Base-by-base conservation (phyloP, 1,139 yeast genomes). In the Saccharomycopsis phalli region DNA sequence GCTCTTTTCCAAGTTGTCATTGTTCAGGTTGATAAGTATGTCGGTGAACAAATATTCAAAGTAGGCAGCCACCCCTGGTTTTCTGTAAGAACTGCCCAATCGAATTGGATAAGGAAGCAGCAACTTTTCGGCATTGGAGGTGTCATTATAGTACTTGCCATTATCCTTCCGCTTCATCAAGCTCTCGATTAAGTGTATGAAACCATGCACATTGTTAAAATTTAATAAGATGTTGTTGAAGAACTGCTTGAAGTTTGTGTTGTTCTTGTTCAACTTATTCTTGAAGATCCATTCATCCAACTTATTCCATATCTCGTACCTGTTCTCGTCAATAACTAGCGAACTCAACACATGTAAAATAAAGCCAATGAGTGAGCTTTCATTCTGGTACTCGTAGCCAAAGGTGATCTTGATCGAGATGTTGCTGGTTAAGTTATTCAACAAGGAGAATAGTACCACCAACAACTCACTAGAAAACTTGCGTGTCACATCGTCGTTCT, bases 41-140 rank as follows among this genome's bases (percentile, higher is more conserved):
- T 81, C 82, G n/a, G 68, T 60, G 31, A 82, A 57, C 20, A 86
- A 56, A 51, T 74, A 86, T 45, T 84, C 93, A 41, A 83, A 61
- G 51, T 87, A 88, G 3, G 94, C 88, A 76, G 88, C 76, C 8
- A 86, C 60, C 2, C 95, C 95, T 13, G 67, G 60, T 37, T 68
- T 72, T 52, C 94, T 68, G 49, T 77, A 73, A 1, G 68, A 65
- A 13, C 57, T 58, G 0, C 95, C 95, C 22, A 86, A 58, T 42
- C 71, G 74, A 6, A 65, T 56, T 1, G 95, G 94, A 51, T 69
- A 82, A 11, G 77, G 67, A n/a, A 73, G 55, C 2, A 56, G 48
- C 38, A 66, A 58, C 28, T 65, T 63, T 1, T 68, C 63, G 48
- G 67, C 65, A 29, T 28, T 22, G 14, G 17, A 11, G 3, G 62